Evolutionary conservation across 78 protist genomes (phyloP).

Genomic region (Pelomyxa schiedti): DNA sequence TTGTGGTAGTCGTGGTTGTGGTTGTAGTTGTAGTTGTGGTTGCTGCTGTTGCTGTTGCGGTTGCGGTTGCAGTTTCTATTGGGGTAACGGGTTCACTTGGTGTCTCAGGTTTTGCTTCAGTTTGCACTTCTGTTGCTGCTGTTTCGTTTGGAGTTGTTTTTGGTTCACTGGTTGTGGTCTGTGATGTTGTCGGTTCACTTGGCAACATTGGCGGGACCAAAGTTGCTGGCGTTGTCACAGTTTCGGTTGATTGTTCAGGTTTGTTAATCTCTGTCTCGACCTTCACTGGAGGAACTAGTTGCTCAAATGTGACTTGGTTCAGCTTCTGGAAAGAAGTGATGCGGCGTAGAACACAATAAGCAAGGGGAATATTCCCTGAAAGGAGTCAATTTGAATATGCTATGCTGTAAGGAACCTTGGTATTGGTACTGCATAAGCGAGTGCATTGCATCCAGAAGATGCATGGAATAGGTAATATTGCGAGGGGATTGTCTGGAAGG

Average conservation of each 20-base stretch:
- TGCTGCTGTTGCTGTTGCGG: no score
- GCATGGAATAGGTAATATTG: constrained; percentile 31
- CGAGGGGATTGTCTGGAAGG: constrained; percentile 23
- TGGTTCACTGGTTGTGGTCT: not conserved
- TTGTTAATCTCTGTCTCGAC: not conserved
- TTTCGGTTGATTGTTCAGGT: not conserved
- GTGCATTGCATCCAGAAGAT: constrained; percentile 48
- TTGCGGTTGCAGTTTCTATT: no score
- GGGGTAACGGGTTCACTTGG: no score
- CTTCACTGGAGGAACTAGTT: not conserved
- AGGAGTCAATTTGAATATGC: no score
- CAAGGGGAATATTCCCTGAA: constrained; percentile 42
- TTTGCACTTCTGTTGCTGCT: no score
- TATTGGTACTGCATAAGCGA: constrained; percentile 66
- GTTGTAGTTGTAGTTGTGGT: no score
- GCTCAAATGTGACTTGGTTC: constrained; percentile 13
- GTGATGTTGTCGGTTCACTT: not conserved
- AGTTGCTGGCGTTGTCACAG: no score
- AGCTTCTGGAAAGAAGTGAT: constrained; percentile 29
- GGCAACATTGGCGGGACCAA: no score
- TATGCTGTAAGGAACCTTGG: no score
- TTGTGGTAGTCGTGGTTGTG: no score
- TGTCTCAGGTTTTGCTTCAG: no score
- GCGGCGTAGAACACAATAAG: constrained; percentile 47
- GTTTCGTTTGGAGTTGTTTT: not conserved